Evolutionary conservation across 441 rosid species (phyloP).

Genomic region (Brassica hybrid): DNA sequence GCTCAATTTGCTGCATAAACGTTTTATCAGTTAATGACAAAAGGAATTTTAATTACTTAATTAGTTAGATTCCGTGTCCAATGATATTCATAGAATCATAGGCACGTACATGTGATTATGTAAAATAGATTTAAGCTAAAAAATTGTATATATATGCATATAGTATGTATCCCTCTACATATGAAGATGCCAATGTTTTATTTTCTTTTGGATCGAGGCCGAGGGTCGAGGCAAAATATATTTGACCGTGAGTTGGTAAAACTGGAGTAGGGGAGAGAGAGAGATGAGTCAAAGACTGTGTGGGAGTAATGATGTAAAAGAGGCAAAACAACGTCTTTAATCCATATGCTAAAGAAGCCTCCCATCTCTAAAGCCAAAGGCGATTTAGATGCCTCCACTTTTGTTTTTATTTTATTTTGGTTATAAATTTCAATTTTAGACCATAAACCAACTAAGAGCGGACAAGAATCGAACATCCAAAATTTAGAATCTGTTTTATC

Average conservation of each 20-base stretch:
- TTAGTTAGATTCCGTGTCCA: not conserved
- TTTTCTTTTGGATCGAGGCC: conserved; percentile 28
- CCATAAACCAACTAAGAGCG: not conserved
- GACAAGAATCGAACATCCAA: too few relatives aligned
- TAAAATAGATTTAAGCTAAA: not conserved
- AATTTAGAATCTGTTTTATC: too few relatives aligned
- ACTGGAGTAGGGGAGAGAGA: conserved; percentile 18
- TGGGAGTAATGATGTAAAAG: conserved; percentile 46
- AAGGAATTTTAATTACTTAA: not conserved
- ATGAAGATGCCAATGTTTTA: conserved; percentile 12
- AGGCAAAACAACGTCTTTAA: conserved; percentile 39
- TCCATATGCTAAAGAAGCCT: conserved; percentile 38
- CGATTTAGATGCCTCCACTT: conserved; percentile 37
- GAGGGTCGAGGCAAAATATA: conserved; percentile 36
- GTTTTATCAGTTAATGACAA: not conserved
- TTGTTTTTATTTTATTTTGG: not conserved
- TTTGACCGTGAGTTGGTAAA: conserved; percentile 33
- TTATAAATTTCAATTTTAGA: not conserved
- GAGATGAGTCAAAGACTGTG: conserved; percentile 43
- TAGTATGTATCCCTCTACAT: not conserved
- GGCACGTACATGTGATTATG: not conserved
- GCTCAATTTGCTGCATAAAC: conserved; percentile 1
- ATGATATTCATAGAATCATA: not conserved
- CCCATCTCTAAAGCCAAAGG: conserved; percentile 44
- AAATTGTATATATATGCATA: not conserved